Evolutionary conservation across 2,329 filamentous ascomycete species (phyloP).

Genomic region (Pestalotiopsis sp.): DNA sequence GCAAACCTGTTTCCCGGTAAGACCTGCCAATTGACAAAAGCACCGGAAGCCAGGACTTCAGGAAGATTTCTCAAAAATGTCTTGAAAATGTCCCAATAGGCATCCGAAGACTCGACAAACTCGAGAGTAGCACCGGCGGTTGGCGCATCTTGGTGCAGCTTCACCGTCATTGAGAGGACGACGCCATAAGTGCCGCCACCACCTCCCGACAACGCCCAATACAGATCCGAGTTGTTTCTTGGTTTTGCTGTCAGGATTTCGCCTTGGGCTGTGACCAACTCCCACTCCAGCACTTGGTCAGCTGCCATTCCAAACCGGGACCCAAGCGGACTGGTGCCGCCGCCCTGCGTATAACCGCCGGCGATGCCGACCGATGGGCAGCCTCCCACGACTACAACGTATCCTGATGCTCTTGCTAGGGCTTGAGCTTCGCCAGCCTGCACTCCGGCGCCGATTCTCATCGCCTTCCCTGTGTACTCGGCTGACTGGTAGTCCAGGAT

Average conservation of each 20-base stretch:
- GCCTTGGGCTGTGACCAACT: slow-evolving; percentile 55
- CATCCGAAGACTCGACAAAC: slow-evolving; percentile 31
- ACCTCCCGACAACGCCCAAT: slow-evolving; percentile 63
- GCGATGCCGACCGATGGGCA: background rate
- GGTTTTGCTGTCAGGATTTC: slow-evolving; percentile 47
- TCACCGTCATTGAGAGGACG: slow-evolving; percentile 55
- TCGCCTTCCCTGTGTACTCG: background rate
- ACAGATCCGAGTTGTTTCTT: slow-evolving; percentile 53
- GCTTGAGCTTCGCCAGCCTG: background rate
- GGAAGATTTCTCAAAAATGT: slow-evolving; percentile 11
- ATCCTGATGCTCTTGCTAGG: background rate
- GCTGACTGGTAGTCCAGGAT: background rate
- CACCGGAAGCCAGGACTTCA: slow-evolving; percentile 11
- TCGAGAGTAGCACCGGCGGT: slow-evolving; percentile 44
- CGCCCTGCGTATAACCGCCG: slow-evolving; percentile 35
- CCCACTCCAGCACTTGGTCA: slow-evolving; percentile 57
- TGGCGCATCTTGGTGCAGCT: slow-evolving; percentile 43
- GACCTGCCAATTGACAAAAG: slow-evolving; percentile 4
- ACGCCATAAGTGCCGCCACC: slow-evolving; percentile 61
- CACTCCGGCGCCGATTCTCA: slow-evolving; percentile 1
- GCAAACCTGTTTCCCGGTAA: slow-evolving; percentile 10
- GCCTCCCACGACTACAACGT: background rate
- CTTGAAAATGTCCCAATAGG: slow-evolving; percentile 7
- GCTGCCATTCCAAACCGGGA: slow-evolving; percentile 56
- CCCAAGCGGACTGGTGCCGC: slow-evolving; percentile 55